Evolutionary conservation across 257 asterid genomes (phyloP).

Genomic region (Thymus mandschuricus): DNA sequence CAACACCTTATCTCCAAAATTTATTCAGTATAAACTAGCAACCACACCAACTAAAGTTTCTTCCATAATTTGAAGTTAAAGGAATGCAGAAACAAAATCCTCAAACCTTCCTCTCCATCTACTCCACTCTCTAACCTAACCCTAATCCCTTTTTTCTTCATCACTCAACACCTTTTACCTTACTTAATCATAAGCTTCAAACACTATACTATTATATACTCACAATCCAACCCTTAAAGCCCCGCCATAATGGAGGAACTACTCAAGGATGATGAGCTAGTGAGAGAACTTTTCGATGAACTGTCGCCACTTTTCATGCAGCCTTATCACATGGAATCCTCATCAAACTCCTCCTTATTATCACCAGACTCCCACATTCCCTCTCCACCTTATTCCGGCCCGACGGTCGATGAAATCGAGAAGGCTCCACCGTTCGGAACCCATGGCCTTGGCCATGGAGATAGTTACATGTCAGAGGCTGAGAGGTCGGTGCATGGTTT

Average conservation of each 20-base stretch:
- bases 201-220: conserved; percentile 25
- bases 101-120: conserved; percentile 60
- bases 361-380: conserved; percentile 23
- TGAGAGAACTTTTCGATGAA: conserved; percentile 57
- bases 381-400: conserved; percentile 32
- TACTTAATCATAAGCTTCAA: conserved; percentile 13
- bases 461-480: conserved; percentile 26
- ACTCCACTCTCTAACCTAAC: conserved; percentile 72
- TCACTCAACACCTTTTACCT: conserved; percentile 5
- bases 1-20: conserved; percentile 41
- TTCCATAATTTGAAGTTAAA: conserved; percentile 28
- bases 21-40: conserved; percentile 38
- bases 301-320: conserved; percentile 50
- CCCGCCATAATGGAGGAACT: conserved; percentile 46
- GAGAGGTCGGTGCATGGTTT: conserved; percentile 45
- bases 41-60: conserved; percentile 55
- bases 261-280: conserved; percentile 54
- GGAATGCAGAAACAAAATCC: conserved; percentile 32
- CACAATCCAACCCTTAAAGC: conserved; percentile 2
- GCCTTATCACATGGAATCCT: conserved; percentile 25
- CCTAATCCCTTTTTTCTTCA: conserved; percentile 23
- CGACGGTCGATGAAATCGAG: conserved; percentile 39
- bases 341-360: conserved; percentile 13
- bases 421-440: conserved; percentile 35
- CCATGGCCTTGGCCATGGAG: conserved; percentile 34